These are phyloP conservation scores for Amborella trichopoda DNA, from an alignment of 164 flowering plant species.

Conservation along the genomic window DNA sequence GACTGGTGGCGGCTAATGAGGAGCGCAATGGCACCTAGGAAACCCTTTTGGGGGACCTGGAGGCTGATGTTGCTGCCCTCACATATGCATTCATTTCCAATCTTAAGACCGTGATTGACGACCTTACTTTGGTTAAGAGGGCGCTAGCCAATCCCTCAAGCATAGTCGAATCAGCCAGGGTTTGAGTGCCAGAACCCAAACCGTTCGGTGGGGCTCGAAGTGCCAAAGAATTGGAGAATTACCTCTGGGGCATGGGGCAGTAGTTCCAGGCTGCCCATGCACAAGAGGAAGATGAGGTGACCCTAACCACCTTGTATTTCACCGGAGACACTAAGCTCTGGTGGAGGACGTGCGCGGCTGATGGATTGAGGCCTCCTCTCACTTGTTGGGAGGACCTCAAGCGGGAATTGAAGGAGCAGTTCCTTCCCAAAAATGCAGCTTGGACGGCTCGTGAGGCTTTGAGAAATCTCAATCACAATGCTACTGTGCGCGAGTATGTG, in stretches of 20 bases:
- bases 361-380: not conserved
- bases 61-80: too few species aligned
- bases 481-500: slow-evolving; percentile 3
- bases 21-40: too few species aligned
- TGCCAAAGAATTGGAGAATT: slow-evolving; percentile 11
- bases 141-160: too few species aligned
- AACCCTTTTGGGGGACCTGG: too few species aligned
- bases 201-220: not conserved
- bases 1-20: too few species aligned
- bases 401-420: slow-evolving; percentile 8
- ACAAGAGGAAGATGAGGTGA: not conserved
- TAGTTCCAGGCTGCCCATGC: slow-evolving; percentile 3
- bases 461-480: slow-evolving; percentile 1
- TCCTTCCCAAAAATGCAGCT: slow-evolving; percentile 3
- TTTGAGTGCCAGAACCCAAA: slow-evolving; percentile 6
- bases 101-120: too few species aligned
- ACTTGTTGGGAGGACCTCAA: not conserved
- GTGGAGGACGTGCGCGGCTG: not conserved
- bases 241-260: slow-evolving; percentile 9
- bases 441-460: slow-evolving; percentile 8
- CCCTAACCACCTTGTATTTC: slow-evolving; percentile 2
- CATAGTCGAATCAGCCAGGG: too few species aligned
- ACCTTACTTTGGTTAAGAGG: too few species aligned
- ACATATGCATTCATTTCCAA: too few species aligned
- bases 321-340: slow-evolving; percentile 5